Evolutionary conservation across 208 protist genomes (phyloP), one percentile per base, ranked within the genome.

Genomic region (Trypanosoma melophagium): DNA sequence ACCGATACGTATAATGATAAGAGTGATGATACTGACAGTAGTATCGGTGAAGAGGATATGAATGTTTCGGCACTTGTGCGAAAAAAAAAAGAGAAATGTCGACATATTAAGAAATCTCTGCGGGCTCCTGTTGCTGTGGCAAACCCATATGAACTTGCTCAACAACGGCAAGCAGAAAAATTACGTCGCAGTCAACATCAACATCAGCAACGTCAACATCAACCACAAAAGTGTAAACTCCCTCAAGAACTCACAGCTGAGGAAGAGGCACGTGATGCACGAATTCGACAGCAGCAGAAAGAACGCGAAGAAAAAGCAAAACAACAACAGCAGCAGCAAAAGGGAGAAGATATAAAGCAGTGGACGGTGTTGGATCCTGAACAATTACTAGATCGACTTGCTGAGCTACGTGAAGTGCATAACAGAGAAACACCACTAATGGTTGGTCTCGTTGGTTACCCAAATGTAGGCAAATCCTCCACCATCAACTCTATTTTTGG

Each of bases 381-480:
- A 54, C 78, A 95, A 77, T 78, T 97, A 35, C 72, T 97, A 14
- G 92, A 97, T 69, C 76, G 71, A 19, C 69, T 97, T 4, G 82
- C 86, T 12, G 55, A 86, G 40, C 79, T 87, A 45, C 81, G 89
- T n/a, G 41, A 47, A 7, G 77, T 88, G 25, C 73, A 60, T 8
- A 68, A 79, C 31, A 60, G 61, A 1, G 74, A 83, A 47, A 77
- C 71, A 14, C 83, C 87, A 1, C 63, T 97, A 22, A 90, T 96
- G 76, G 83, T 98, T 1, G 97, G 97, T 41, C 77, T 99, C 31
- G 96, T 99, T 10, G 98, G 98, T 8, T 99, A 98, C 84, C 98
- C 98, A 0, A 99, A 99, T 78, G 98, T 99, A 31, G 98, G 98
- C 61, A 99, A 99, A 83, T 97, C 86, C 5, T 97, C 90, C 24